Conservation (phyloP, 2,329 filamentous ascomycete genomes). For the Fonsecaea monophora region DNA sequence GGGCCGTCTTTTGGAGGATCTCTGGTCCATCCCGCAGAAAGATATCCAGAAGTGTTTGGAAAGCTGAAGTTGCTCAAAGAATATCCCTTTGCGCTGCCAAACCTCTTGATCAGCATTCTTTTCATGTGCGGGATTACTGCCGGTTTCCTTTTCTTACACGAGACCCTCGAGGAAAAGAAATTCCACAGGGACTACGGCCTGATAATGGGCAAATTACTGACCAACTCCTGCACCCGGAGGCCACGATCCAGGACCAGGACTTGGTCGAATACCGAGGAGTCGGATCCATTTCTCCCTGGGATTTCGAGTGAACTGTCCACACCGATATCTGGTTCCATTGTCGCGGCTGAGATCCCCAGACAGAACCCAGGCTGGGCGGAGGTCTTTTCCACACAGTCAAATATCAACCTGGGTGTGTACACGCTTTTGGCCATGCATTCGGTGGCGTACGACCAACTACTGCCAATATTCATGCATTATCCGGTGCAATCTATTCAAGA, state of each 20-base stretch:
- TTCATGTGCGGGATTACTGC: constrained; percentile 78
- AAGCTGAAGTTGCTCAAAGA: constrained; percentile 70
- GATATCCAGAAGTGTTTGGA: constrained; percentile 75
- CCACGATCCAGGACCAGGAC: constrained; percentile 11
- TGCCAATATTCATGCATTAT: constrained; percentile 88
- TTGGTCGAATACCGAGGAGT: constrained; percentile 41
- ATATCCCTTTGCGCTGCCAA: constrained; percentile 85
- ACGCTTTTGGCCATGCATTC: constrained; percentile 81
- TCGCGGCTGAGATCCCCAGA: constrained; percentile 26
- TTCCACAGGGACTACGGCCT: constrained; percentile 76
- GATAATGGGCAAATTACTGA: constrained; percentile 71
- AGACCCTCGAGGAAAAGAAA: constrained; percentile 78
- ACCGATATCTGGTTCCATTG: constrained; percentile 23
- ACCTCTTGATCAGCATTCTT: constrained; percentile 75
- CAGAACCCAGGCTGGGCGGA: constrained; percentile 60
- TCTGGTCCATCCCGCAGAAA: constrained; percentile 78
- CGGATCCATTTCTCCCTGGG: constrained; percentile 31
- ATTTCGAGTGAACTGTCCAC: constrained; percentile 31
- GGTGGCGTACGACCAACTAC: constrained; percentile 83
- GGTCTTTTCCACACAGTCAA: constrained; percentile 76
- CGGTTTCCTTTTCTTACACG: constrained; percentile 80
- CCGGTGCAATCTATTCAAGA: constrained; percentile 62
- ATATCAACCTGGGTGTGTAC: constrained; percentile 77
- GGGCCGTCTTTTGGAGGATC: constrained; percentile 88
- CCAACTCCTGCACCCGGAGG: constrained; percentile 47